Conservation (phyloP, 805 yeast species). For the Metschnikowia santaceciliae region DNA sequence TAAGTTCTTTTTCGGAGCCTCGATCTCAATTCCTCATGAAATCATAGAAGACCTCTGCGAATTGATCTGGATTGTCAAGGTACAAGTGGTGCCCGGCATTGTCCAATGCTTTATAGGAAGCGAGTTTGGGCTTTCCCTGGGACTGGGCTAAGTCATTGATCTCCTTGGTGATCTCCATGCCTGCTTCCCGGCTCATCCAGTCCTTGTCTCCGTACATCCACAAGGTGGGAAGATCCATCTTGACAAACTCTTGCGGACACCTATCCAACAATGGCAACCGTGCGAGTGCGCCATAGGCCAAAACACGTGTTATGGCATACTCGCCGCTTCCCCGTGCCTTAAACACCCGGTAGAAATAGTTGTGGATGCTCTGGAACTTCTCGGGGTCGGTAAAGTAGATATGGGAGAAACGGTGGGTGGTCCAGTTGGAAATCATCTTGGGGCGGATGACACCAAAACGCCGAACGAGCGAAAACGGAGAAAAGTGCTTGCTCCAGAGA, state of each 20-base stretch:
- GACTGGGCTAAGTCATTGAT: conserved; percentile 15
- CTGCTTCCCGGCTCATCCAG: conserved; percentile 69
- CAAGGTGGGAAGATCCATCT: conserved; percentile 42
- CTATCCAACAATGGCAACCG: conserved; percentile 56
- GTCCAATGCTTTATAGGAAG: conserved; percentile 29
- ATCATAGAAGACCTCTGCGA: conserved; percentile 20
- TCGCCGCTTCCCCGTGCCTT: conserved; percentile 62
- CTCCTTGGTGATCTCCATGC: conserved; percentile 30
- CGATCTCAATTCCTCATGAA: neutral
- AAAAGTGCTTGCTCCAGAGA: conserved; percentile 51
- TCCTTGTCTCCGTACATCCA: conserved; percentile 68
- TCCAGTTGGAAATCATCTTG: conserved; percentile 50
- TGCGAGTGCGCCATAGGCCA: conserved; percentile 58
- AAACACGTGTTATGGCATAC: conserved; percentile 54
- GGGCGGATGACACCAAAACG: conserved; percentile 53
- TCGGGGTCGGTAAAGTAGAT: conserved; percentile 30
- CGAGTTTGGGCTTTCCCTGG: conserved; percentile 9
- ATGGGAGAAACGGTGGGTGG: conserved; percentile 44
- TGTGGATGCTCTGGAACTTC: conserved; percentile 43
- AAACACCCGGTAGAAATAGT: conserved; percentile 51
- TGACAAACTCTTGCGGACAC: conserved; percentile 38
- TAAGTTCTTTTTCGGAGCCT: too few relatives aligned
- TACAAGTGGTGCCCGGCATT: conserved; percentile 55
- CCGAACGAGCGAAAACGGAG: conserved; percentile 54
- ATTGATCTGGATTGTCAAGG: conserved; percentile 44